A percentile compares a stretch with the other conserved stretches of the same genome.
Conservation (phyloP, 2,329 filamentous ascomycete species). For the Didymella glomerata region DNA sequence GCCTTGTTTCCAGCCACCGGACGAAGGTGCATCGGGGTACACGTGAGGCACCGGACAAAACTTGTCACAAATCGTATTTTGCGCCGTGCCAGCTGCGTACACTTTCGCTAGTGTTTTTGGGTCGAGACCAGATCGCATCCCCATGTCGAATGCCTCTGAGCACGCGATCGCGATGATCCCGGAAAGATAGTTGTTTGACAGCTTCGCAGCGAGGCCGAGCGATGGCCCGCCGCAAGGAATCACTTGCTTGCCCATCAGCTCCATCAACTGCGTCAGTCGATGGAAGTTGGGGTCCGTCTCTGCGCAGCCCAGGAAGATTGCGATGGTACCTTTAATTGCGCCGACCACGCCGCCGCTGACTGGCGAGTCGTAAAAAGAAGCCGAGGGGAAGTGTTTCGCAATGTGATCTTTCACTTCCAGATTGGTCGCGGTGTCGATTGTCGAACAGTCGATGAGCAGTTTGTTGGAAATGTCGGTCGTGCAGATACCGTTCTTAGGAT, state of each 20-base stretch:
- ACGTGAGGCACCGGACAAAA: slow-evolving; percentile 63
- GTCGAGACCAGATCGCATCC: slow-evolving; percentile 65
- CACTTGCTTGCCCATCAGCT: slow-evolving; percentile 62
- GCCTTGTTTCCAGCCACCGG: slow-evolving; percentile 61
- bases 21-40: slow-evolving; percentile 57
- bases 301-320: slow-evolving; percentile 64
- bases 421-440: slow-evolving; percentile 63
- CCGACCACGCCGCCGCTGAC: slow-evolving; percentile 63
- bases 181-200: slow-evolving; percentile 69
- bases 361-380: slow-evolving; percentile 63
- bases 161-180: slow-evolving; percentile 67
- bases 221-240: slow-evolving; percentile 65
- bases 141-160: slow-evolving; percentile 68
- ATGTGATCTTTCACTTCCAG: slow-evolving; percentile 56
- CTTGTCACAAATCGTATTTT: slow-evolving; percentile 61
- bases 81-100: slow-evolving; percentile 61
- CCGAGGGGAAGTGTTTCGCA: slow-evolving; percentile 47
- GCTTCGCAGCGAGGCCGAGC: slow-evolving; percentile 66
- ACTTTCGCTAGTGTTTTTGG: slow-evolving; percentile 62
- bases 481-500: slow-evolving; percentile 54
- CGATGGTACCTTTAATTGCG: slow-evolving; percentile 61
- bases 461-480: slow-evolving; percentile 54
- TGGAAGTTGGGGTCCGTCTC: slow-evolving; percentile 56
- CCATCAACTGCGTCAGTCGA: slow-evolving; percentile 56
- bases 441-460: slow-evolving; percentile 64